Percentiles rank a stretch among this genome's conserved stretches.
Conservation (phyloP, 148 eudicot genomes). For the Diospyros lotus region DNA sequence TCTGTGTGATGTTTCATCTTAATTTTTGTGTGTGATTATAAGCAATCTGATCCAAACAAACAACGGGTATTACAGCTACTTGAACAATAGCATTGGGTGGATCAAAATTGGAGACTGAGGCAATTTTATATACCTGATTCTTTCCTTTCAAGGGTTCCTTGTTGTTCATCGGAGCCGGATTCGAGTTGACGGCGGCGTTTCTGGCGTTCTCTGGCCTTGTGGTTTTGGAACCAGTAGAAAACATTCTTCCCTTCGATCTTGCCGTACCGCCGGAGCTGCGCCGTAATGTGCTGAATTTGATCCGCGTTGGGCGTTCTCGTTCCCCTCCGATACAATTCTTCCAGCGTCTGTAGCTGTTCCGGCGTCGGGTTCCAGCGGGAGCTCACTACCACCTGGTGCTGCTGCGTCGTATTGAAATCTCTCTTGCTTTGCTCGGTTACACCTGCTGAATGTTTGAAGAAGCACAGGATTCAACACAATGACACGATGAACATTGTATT, state of each 20-base stretch:
- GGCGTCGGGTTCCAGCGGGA: constrained; percentile 87
- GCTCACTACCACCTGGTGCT: constrained; percentile 50
- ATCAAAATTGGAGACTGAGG: background rate
- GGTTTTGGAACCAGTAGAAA: constrained; percentile 91
- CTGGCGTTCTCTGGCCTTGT: constrained; percentile 82
- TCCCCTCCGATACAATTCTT: constrained; percentile 51
- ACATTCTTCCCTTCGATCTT: constrained; percentile 89
- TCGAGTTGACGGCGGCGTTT: constrained; percentile 74
- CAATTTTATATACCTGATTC: constrained; percentile 25
- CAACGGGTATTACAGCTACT: no score
- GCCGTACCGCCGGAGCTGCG: constrained; percentile 53
- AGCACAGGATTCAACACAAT: background rate
- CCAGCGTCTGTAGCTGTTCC: constrained; percentile 60
- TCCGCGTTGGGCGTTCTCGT: constrained; percentile 62
- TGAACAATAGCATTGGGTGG: background rate
- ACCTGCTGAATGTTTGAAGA: constrained; percentile 9
- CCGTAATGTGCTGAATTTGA: constrained; percentile 58
- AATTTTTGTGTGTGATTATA: no score
- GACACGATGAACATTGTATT: no score
- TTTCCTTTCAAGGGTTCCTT: constrained; percentile 21
- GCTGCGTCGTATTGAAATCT: constrained; percentile 19
- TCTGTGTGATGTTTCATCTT: no score
- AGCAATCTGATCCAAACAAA: no score
- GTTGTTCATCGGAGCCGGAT: constrained; percentile 8
- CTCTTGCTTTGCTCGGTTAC: constrained; percentile 29